phyloP scores from a whole-genome alignment of 352 stramenopile genomes.

The Phytopythium mirpurense region DNA sequence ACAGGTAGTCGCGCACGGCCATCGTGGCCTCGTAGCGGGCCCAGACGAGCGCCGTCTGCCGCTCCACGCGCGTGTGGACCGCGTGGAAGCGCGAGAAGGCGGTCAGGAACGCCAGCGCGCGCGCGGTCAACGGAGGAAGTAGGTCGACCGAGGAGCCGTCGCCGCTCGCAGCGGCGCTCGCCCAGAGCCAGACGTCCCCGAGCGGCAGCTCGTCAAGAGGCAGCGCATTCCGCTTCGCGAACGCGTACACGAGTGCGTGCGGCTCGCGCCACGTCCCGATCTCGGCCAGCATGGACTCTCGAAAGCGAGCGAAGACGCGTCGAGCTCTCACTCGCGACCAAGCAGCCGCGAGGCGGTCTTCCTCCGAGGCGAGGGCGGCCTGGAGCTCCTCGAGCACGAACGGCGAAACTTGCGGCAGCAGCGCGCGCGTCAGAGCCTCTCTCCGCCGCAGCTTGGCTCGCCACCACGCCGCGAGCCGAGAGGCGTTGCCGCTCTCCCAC shows the following conservation, averaged over 20 bases:
- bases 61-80: slow-evolving; percentile 18
- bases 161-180: slow-evolving; percentile 5
- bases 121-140: slow-evolving; percentile 18
- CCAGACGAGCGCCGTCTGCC: slow-evolving; percentile 20
- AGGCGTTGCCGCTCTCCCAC: background rate
- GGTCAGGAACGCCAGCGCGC: slow-evolving; percentile 23
- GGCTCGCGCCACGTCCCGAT: slow-evolving; percentile 29
- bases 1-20: slow-evolving; percentile 32
- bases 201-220: slow-evolving; percentile 22
- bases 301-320: slow-evolving; percentile 11
- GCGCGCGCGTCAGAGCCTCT: background rate
- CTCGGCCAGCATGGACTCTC: slow-evolving; percentile 16
- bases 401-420: slow-evolving; percentile 1
- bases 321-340: background rate
- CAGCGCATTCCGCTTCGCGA: slow-evolving; percentile 22
- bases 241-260: slow-evolving; percentile 14
- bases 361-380: background rate
- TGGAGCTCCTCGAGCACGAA: slow-evolving; percentile 3
- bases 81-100: slow-evolving; percentile 27
- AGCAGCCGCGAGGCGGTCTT: background rate
- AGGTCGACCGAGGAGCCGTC: slow-evolving; percentile 25
- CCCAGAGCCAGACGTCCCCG: slow-evolving; percentile 26
- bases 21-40: slow-evolving; percentile 25
- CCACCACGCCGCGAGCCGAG: background rate
- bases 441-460: background rate